These are phyloP conservation scores for Oxyria digyna DNA, from an alignment of 148 eudicot species.

Conservation along the genomic window DNA sequence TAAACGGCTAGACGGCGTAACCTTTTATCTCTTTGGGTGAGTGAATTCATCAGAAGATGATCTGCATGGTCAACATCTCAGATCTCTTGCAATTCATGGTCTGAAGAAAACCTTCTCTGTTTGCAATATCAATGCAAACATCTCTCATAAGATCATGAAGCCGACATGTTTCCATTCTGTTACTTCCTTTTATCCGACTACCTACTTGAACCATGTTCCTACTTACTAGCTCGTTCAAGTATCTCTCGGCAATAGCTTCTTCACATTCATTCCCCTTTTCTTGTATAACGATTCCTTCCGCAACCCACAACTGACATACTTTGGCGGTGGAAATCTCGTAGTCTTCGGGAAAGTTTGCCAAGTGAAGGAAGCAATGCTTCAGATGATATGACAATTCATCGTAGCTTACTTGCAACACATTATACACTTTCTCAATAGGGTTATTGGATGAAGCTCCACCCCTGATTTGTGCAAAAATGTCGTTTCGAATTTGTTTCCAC, in stretches of 20 bases:
- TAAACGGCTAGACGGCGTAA: neutral
- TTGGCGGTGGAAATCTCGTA: neutral
- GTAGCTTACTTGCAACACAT: constrained; percentile 6
- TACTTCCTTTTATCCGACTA: neutral
- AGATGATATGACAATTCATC: neutral
- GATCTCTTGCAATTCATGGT: neutral
- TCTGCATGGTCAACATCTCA: neutral
- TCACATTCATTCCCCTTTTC: neutral
- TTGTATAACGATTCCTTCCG: neutral
- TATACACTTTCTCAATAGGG: neutral
- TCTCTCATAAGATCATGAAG: constrained; percentile 8
- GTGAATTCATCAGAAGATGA: neutral
- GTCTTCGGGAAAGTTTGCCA: constrained; percentile 5
- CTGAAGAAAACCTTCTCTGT: neutral
- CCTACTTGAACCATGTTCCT: neutral
- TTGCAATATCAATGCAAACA: neutral
- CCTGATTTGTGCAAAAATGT: neutral
- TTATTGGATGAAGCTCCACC: neutral
- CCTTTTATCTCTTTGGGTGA: neutral
- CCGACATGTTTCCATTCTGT: neutral
- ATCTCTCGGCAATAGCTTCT: neutral
- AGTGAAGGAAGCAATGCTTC: neutral
- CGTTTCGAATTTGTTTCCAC: neutral
- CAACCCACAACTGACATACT: neutral
- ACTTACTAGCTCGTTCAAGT: neutral